Base-by-base conservation (phyloP, 345 rosid species). In the Salix brachista region DNA sequence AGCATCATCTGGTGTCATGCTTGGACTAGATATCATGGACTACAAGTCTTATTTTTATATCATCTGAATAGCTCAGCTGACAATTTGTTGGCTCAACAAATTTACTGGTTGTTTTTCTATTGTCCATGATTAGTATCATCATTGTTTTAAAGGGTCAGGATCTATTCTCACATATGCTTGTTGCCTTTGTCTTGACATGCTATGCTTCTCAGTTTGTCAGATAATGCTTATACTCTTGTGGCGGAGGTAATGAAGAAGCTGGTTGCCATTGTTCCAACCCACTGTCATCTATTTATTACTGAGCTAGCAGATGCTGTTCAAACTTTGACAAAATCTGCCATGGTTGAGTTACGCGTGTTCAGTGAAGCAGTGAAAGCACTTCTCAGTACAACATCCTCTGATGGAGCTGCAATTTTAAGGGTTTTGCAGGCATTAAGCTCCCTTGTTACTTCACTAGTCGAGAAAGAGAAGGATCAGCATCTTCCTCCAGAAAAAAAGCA, bases 341-440 rank as follows among this genome's bases (percentile, higher is more conserved):
- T 84, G 92, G 81, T 83, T 36, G 99, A 95, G 89, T 87, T 95
- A 46, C 91, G 60, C 58, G 81, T 85, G 82, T 95, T 93, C 76
- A 90, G 99, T 77, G 97, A 90, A 86, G 91, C 94, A 8, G 89
- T 90, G 30, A 90, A 93, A 85, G 87, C 96, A 62, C 90, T 95
- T 39, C 88, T 95, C 60, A 89, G 91, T 75, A 85, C 91, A 39
- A 75, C 94, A 73, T 87, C 93, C 54, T 89, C 93, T 13, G 98
- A 95, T 84, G 99, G 99, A 72, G 94, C 98, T 80, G 90, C 98
- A 71, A 90, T 93, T 74, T 85, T 95, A 78, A 88, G 99, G 87
- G 98, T 93, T 75, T 80, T 95, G 78, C 99, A 93, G 84, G 92
- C 97, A 21, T 78, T 95, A 52, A 95, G 96, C 85, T 87, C 97